Percentiles rank a stretch among this genome's conserved stretches.
Conservation (phyloP, 1,284 basidiomycete species). For the Cryptococcus sp. region DNA sequence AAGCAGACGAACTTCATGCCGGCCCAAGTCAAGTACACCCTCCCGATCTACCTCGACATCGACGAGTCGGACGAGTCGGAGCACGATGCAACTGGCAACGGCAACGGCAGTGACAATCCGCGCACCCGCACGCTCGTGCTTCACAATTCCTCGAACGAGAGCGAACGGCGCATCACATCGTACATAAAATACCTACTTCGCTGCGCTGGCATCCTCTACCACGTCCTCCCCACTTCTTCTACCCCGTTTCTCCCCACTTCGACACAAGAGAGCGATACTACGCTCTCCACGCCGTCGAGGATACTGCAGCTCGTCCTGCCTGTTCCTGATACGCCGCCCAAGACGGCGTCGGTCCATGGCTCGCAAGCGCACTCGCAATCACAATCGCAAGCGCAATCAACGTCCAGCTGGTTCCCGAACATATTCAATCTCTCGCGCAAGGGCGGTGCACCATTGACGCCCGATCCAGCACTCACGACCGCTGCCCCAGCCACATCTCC, state of each 20-base stretch:
- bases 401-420: conserved; percentile 23
- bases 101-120: conserved; percentile 3
- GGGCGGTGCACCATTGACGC: neutral
- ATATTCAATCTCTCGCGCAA: conserved; percentile 9
- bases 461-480: conserved; percentile 9
- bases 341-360: neutral
- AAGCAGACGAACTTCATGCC: conserved; percentile 58
- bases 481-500: conserved; percentile 9
- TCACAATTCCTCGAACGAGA: conserved; percentile 48
- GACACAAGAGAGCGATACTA: neutral
- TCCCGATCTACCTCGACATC: conserved; percentile 47
- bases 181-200: conserved; percentile 59
- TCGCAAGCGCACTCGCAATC: neutral
- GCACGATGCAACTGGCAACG: neutral
- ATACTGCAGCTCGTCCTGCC: conserved; percentile 43
- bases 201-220: conserved; percentile 59
- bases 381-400: neutral
- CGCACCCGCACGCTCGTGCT: conserved; percentile 33
- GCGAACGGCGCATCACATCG: conserved; percentile 48
- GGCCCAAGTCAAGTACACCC: conserved; percentile 55
- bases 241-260: neutral
- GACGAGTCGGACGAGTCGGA: neutral
- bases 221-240: conserved; percentile 35
- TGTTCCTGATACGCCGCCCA: conserved; percentile 7
- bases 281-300: conserved; percentile 7